phyloP scores from a whole-genome alignment of 2,329 filamentous ascomycete species.

The Thelonectria rubi region DNA sequence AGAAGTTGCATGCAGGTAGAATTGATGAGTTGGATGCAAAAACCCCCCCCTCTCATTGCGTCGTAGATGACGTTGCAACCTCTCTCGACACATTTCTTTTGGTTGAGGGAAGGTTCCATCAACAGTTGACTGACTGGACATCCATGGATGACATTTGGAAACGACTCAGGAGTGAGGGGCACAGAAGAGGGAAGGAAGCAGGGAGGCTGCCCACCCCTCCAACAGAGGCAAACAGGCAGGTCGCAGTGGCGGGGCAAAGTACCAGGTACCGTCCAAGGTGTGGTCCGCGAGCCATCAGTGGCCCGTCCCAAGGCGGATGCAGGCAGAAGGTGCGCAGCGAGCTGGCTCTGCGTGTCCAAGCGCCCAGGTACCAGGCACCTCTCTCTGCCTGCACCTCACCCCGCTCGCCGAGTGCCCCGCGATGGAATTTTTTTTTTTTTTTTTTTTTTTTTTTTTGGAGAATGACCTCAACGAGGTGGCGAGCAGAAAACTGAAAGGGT shows the following conservation, averaged over 20 bases:
- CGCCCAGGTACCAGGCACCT: slow-evolving; percentile 35
- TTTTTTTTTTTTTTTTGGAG: no score
- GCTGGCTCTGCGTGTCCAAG: slow-evolving; percentile 13
- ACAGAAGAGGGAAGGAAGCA: slow-evolving; percentile 29
- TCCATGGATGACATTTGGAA: not conserved
- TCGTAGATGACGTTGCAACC: not conserved
- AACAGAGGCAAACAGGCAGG: not conserved
- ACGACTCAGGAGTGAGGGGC: not conserved
- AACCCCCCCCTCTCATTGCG: not conserved
- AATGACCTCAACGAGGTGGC: slow-evolving; percentile 45
- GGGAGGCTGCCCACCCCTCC: slow-evolving; percentile 16
- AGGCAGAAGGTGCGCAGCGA: not conserved
- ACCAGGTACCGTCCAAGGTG: slow-evolving; percentile 19
- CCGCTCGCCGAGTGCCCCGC: slow-evolving; percentile 40
- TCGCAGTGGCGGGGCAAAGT: slow-evolving; percentile 38
- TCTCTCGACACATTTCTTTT: not conserved
- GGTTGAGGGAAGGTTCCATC: slow-evolving; percentile 3
- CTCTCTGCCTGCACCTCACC: slow-evolving; percentile 20
- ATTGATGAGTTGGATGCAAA: not conserved
- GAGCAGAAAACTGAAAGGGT: slow-evolving; percentile 15
- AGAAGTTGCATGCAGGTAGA: not conserved
- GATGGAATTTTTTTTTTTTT: slow-evolving; percentile 42
- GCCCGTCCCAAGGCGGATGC: not conserved
- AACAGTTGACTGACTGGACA: not conserved
- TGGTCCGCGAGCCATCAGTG: slow-evolving; percentile 1